Evolutionary conservation across 495 filamentous ascomycete species (phyloP).

Genomic region (Penicillium psychrofluorescens): DNA sequence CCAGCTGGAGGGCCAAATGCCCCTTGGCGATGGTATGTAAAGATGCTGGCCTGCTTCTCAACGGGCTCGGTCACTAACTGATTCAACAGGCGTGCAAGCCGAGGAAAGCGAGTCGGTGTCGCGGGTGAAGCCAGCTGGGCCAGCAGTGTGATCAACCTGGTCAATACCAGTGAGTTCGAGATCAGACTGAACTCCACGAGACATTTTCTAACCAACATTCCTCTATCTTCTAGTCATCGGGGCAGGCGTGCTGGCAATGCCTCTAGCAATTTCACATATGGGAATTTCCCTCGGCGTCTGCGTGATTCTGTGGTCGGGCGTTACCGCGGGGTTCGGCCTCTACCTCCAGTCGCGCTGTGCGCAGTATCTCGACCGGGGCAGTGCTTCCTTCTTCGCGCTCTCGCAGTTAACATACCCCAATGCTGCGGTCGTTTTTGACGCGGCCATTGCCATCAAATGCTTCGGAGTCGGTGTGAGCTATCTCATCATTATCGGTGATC

Average conservation of each 20-base stretch:
- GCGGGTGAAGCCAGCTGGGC: constrained; percentile 77
- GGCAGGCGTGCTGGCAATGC: constrained; percentile 92
- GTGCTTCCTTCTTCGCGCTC: constrained; percentile 79
- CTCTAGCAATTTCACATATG: constrained; percentile 85
- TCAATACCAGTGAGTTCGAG: constrained; percentile 69
- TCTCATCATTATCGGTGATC: constrained; percentile 94
- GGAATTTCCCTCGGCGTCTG: constrained; percentile 74
- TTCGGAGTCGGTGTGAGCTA: constrained; percentile 96
- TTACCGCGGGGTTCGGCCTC: constrained; percentile 83
- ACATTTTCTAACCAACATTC: too few relatives aligned
- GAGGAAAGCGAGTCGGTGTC: constrained; percentile 44
- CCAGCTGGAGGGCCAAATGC: constrained; percentile 14
- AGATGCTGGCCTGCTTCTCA: background rate
- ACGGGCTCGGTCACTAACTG: background rate
- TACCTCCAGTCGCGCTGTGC: constrained; percentile 93
- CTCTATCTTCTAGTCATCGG: constrained; percentile 61
- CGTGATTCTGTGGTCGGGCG: constrained; percentile 84
- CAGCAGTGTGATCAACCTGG: constrained; percentile 87
- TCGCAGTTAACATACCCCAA: constrained; percentile 96
- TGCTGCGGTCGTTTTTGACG: constrained; percentile 91
- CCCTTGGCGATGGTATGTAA: constrained; percentile 25
- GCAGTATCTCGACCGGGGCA: constrained; percentile 81
- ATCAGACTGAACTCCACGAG: too few relatives aligned
- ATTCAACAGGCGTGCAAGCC: constrained; percentile 32
- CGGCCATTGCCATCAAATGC: constrained; percentile 94